Base-by-base conservation (phyloP, 352 stramenopile genomes). In the Detonula confervacea region DNA sequence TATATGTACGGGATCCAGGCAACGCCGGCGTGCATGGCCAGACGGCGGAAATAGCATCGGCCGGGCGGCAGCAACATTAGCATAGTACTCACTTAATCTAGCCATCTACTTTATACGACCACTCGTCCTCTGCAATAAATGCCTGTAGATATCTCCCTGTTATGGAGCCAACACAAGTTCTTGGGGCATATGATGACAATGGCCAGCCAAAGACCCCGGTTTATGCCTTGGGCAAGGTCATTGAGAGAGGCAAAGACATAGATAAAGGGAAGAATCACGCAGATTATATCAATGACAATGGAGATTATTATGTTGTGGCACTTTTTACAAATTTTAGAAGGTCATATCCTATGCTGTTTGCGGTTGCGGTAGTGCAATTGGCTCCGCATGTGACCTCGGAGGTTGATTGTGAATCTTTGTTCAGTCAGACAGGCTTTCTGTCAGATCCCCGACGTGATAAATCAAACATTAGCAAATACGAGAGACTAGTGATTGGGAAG, bases 321-420 rank as follows among this genome's bases (percentile, higher is more conserved):
- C 74, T 49, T 54, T 33, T 65, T 8, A 18, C 18, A 16, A 42
- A 78, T 55, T 59, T 68, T 33, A 49, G 64, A 25, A 11, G 5
- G 2, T 18, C 3, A 14, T 62, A 73, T 73, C 49, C 30, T 14
- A 16, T 14, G 3, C 16, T 49, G 6, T 25, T 22, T 20, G 12
- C 39, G 14, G 55, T 66, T 66, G 39, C 29, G 37, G 27, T 62
- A 5, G 69, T 57, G 14, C 59, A 72, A 61, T 9, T 73, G 18
- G 29, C 7, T 42, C 37, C 59, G 0, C 69, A 78, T 49, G 14
- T 61, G 7, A 42, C 44, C 5, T 25, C 56, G 24, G 59, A 78
- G 24, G 69, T 78, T 9, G 69, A 78, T 54, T 73, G 57, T 49
- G 59, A 78, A 37, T 62, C 37, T 37, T 47, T 78, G 1, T 78